These are phyloP conservation scores for Podaxis rugospora DNA, from an alignment of 768 basidiomycete species.

Conservation along the genomic window DNA sequence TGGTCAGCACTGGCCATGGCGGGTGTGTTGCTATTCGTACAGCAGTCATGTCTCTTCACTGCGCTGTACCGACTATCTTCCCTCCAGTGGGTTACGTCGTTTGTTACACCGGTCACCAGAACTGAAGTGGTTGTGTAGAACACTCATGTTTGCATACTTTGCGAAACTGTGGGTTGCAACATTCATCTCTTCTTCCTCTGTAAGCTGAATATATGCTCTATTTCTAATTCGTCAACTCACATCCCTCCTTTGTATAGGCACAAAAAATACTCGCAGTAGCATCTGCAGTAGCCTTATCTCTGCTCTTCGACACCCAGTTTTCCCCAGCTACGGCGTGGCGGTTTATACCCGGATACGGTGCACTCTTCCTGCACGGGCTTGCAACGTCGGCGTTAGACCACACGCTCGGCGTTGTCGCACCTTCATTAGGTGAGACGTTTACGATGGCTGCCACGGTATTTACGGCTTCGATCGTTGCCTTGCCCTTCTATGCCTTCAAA, in stretches of 20 bases:
- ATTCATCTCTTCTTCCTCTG: slow-evolving; percentile 43
- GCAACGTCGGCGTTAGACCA: slow-evolving; percentile 61
- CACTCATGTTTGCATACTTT: slow-evolving; percentile 66
- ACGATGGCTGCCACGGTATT: slow-evolving; percentile 52
- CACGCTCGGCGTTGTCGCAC: slow-evolving; percentile 51
- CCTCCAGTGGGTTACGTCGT: slow-evolving; percentile 42
- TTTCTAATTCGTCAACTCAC: background rate
- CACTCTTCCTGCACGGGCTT: slow-evolving; percentile 54
- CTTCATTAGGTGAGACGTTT: slow-evolving; percentile 53
- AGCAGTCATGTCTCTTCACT: slow-evolving; percentile 62
- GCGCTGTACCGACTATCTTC: slow-evolving; percentile 67
- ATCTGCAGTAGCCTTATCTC: slow-evolving; percentile 47
- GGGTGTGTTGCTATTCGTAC: slow-evolving; percentile 63
- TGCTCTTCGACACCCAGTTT: slow-evolving; percentile 51
- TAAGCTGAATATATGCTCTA: slow-evolving; percentile 24
- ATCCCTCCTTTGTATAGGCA: slow-evolving; percentile 30
- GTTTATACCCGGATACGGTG: slow-evolving; percentile 62
- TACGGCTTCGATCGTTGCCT: slow-evolving; percentile 57
- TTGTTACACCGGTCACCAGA: background rate
- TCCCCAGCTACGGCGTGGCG: slow-evolving; percentile 35
- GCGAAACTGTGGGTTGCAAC: slow-evolving; percentile 63
- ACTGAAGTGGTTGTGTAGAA: slow-evolving; percentile 33
- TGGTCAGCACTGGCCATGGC: slow-evolving; percentile 69
- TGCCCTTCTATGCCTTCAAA: slow-evolving; percentile 62
- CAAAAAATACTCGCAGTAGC: slow-evolving; percentile 44